Evolutionary conservation across 1,139 yeast species (phyloP).

Genomic region (Magnusiomyces fungicola): DNA sequence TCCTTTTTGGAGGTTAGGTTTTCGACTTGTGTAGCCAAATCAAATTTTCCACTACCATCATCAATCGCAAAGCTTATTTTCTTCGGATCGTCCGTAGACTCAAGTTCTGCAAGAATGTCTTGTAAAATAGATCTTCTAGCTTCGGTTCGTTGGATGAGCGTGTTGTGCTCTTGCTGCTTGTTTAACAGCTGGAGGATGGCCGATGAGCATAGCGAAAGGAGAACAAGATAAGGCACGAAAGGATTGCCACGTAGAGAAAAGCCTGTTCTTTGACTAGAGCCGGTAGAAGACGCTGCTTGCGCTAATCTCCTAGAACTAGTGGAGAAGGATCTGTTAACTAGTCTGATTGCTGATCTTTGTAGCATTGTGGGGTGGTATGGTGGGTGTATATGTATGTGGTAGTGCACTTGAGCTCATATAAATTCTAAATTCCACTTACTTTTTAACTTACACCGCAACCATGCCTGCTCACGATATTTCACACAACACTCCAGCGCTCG

Average conservation of each 20-base stretch:
- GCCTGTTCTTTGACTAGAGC: too few species aligned
- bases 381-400: too few species aligned
- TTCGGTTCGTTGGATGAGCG: constrained; percentile 5
- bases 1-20: constrained; percentile 9
- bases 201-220: constrained; percentile 13
- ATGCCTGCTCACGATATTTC: too few species aligned
- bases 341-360: too few species aligned
- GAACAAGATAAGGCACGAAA: constrained; percentile 13
- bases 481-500: constrained; percentile 14
- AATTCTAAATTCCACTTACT: too few species aligned
- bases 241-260: constrained; percentile 9
- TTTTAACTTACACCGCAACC: too few species aligned
- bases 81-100: constrained; percentile 3
- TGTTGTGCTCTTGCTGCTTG: constrained; percentile 12
- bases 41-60: background rate
- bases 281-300: too few species aligned
- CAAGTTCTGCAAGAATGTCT: constrained; percentile 6
- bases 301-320: too few species aligned
- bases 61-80: background rate
- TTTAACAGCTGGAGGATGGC: constrained; percentile 12
- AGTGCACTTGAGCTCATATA: too few species aligned
- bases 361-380: too few species aligned
- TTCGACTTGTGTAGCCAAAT: constrained; percentile 9
- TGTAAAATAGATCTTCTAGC: constrained; percentile 2
- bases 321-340: too few species aligned